Conservation (phyloP, 2,329 filamentous ascomycete species). For the Colletotrichum trifolii region DNA sequence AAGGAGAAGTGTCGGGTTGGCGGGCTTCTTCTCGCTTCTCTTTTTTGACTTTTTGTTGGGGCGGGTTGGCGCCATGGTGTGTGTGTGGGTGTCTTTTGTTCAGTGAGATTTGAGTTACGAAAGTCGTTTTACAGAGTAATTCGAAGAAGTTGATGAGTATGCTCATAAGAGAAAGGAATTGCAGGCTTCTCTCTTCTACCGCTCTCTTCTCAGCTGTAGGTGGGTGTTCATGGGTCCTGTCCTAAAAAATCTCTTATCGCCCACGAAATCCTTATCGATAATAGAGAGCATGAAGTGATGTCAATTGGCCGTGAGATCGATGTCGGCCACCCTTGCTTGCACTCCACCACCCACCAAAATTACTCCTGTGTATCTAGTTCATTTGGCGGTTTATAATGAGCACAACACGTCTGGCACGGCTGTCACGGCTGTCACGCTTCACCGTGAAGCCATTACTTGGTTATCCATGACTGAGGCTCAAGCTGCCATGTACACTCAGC, state of each 20-base stretch:
- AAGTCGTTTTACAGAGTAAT: too few species aligned
- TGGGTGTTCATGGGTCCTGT: slow-evolving; percentile 15
- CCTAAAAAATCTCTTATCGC: slow-evolving; percentile 37
- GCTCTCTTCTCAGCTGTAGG: not conserved
- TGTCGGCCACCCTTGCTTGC: not conserved
- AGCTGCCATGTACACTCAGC: too few species aligned
- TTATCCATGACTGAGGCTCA: too few species aligned
- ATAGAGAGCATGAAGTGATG: not conserved
- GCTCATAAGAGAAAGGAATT: not conserved
- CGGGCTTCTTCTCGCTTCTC: slow-evolving; percentile 43
- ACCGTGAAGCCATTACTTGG: too few species aligned
- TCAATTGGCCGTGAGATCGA: not conserved
- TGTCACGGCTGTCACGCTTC: too few species aligned
- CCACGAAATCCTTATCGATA: slow-evolving; percentile 31
- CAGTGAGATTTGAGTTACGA: too few species aligned
- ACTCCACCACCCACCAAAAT: too few species aligned
- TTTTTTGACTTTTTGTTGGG: slow-evolving; percentile 51
- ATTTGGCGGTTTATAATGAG: too few species aligned
- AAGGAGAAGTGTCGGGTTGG: slow-evolving; percentile 44
- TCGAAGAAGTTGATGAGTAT: not conserved
- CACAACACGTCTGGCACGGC: too few species aligned
- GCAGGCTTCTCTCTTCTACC: too few species aligned
- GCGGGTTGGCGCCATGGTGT: slow-evolving; percentile 54
- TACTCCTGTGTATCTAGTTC: too few species aligned
- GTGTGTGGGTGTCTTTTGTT: not conserved